Evolutionary conservation across 148 eudicot genomes (phyloP).

Genomic region (Nyssa sinensis): DNA sequence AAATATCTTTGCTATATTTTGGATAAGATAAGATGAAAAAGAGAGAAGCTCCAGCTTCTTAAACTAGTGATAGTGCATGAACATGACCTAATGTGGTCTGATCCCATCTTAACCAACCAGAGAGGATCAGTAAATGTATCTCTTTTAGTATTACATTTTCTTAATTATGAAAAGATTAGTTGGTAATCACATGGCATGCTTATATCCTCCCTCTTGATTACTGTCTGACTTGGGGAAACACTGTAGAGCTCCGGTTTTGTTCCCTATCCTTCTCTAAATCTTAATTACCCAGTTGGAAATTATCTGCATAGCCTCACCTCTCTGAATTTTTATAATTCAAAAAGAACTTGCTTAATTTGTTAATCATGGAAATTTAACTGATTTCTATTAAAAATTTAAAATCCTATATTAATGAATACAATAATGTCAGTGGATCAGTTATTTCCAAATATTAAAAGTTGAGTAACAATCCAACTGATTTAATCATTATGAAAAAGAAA

Average conservation of each 20-base stretch:
- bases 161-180: slow-evolving; percentile 5
- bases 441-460: neutral
- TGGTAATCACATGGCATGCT: slow-evolving; percentile 20
- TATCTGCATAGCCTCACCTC: too few species aligned
- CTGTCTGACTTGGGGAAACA: slow-evolving; percentile 4
- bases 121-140: neutral
- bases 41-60: neutral
- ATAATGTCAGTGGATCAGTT: too few species aligned
- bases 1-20: too few species aligned
- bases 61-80: neutral
- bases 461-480: neutral
- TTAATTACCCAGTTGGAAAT: neutral
- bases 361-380: too few species aligned
- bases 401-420: too few species aligned
- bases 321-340: too few species aligned
- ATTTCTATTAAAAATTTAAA: too few species aligned
- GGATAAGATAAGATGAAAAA: neutral
- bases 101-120: neutral
- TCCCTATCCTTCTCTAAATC: neutral
- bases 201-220: neutral
- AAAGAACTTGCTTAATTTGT: neutral
- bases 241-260: neutral
- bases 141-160: neutral
- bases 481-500: too few species aligned
- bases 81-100: neutral